phyloP scores from a whole-genome alignment of 129 eudicot genomes.

The Artemisia tridentata region DNA sequence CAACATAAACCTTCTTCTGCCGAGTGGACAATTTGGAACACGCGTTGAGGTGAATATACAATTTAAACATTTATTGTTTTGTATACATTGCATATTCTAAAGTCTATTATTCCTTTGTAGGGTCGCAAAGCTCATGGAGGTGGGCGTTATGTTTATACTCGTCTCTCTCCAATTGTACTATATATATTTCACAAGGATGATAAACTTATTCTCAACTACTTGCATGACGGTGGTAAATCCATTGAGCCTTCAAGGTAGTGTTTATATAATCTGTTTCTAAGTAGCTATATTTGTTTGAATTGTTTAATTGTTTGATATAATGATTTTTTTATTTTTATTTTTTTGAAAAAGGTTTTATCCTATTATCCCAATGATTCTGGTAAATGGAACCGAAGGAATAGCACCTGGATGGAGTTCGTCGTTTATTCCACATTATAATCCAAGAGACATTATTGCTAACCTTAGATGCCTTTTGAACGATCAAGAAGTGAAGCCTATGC shows the following conservation, averaged over 20 bases:
- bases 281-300: too few species aligned
- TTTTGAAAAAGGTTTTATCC: constrained; percentile 1
- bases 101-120: constrained; percentile 23
- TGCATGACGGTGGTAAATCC: constrained; percentile 49
- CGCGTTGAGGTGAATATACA: constrained; percentile 42
- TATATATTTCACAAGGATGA: constrained; percentile 60
- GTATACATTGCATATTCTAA: background rate
- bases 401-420: constrained; percentile 62
- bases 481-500: constrained; percentile 57
- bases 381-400: constrained; percentile 75
- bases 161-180: constrained; percentile 44
- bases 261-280: too few species aligned
- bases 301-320: too few species aligned
- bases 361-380: constrained; percentile 36
- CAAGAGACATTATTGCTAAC: constrained; percentile 59
- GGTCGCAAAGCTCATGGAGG: constrained; percentile 84
- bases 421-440: constrained; percentile 63
- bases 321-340: too few species aligned
- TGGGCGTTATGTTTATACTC: constrained; percentile 52
- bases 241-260: constrained; percentile 63
- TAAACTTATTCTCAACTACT: constrained; percentile 32
- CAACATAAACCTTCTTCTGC: constrained; percentile 55
- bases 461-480: constrained; percentile 47
- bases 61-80: too few species aligned
- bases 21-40: constrained; percentile 68